These are phyloP conservation scores for Coemansia javaensis DNA, from an alignment of 192 early-diverging fungal species.

Conservation along the genomic window DNA sequence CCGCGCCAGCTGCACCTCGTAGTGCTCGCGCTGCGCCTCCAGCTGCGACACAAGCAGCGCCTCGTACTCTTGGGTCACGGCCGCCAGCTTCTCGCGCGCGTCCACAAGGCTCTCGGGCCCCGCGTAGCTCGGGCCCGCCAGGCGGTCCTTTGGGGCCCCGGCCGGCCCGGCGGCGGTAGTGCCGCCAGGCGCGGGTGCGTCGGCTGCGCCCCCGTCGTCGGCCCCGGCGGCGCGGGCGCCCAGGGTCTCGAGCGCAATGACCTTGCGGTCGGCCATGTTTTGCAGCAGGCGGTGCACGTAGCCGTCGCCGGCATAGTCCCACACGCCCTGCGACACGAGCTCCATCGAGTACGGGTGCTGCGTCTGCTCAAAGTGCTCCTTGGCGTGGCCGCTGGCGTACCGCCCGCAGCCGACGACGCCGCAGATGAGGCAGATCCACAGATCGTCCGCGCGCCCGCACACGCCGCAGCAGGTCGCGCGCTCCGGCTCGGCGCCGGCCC, in stretches of 20 bases:
- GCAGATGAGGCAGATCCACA: constrained; percentile 98
- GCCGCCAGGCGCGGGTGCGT: no score
- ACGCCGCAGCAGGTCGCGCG: constrained; percentile 64
- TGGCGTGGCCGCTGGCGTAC: constrained; percentile 86
- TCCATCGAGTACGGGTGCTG: constrained; percentile 88
- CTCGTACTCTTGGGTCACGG: constrained; percentile 75
- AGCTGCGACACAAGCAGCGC: constrained; percentile 78
- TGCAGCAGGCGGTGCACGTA: constrained; percentile 95
- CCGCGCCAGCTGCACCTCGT: constrained; percentile 63
- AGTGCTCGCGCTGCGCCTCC: constrained; percentile 81
- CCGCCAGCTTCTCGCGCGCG: constrained; percentile 67
- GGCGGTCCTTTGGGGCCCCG: no score
- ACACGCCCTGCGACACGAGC: constrained; percentile 92
- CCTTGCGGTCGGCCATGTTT: constrained; percentile 84
- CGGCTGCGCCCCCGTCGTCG: background rate
- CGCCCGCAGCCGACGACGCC: constrained; percentile 94
- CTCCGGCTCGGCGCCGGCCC: background rate
- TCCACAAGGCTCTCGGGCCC: constrained; percentile 21
- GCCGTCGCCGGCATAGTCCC: constrained; percentile 97
- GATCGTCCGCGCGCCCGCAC: constrained; percentile 69
- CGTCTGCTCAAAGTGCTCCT: constrained; percentile 78
- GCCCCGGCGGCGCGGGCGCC: background rate
- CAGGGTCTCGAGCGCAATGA: constrained; percentile 73
- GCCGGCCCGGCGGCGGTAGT: no score
- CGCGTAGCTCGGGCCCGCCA: no score